These are phyloP conservation scores for Hypoxylon sp. DNA, from an alignment of 2,329 filamentous ascomycete genomes.

Conservation along the genomic window DNA sequence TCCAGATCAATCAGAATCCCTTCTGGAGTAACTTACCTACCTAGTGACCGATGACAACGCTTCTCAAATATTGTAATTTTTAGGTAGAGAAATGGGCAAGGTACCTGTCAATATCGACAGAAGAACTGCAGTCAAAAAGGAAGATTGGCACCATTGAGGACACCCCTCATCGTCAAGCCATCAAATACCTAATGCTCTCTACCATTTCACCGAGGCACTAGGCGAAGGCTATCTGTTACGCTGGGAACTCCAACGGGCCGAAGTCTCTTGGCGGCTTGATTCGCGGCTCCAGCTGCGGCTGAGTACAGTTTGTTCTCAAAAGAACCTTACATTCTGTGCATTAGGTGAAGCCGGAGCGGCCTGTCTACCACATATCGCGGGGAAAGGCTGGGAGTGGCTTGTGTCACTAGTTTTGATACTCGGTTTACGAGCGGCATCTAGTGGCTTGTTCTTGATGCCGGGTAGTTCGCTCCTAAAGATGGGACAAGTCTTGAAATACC, in stretches of 20 bases:
- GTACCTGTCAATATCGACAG: too few species aligned
- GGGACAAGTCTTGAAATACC: too few species aligned
- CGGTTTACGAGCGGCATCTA: not conserved
- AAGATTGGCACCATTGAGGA: too few species aligned
- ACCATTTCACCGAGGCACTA: not conserved
- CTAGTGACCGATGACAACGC: too few species aligned
- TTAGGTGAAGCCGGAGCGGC: not conserved
- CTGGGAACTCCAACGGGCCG: too few species aligned
- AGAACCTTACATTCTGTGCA: constrained; percentile 20
- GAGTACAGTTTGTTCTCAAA: constrained; percentile 1
- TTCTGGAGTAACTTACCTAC: too few species aligned
- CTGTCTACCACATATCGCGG: not conserved
- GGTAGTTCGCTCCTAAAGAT: not conserved
- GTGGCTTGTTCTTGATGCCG: not conserved
- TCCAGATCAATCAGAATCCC: too few species aligned
- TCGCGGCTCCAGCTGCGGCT: constrained; percentile 1
- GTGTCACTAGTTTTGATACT: not conserved
- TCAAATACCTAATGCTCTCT: too few species aligned
- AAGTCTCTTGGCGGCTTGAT: not conserved
- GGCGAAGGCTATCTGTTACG: not conserved
- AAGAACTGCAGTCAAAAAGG: too few species aligned
- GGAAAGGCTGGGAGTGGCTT: not conserved
- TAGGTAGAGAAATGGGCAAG: too few species aligned
- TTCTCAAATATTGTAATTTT: too few species aligned
- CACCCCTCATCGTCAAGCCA: too few species aligned